Conservation (phyloP, 257 asterid genomes). For the Solanum chiquidenum region DNA sequence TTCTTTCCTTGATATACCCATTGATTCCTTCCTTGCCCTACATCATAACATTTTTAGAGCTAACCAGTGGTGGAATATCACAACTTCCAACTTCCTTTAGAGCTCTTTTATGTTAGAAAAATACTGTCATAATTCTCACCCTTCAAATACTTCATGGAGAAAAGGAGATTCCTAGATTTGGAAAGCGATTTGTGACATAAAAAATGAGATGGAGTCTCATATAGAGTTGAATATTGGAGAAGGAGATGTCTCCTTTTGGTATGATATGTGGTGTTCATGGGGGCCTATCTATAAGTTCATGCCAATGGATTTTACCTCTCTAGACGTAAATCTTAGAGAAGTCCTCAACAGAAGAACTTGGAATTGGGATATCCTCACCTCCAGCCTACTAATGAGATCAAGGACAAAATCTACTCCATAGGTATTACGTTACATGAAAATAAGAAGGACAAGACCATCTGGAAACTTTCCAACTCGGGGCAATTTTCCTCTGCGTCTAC, state of each 20-base stretch:
- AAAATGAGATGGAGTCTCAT: background rate
- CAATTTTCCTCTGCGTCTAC: background rate
- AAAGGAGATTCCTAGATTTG: background rate
- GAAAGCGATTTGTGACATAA: background rate
- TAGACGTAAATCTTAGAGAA: background rate
- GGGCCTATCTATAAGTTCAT: background rate
- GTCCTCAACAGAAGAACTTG: background rate
- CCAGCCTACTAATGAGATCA: background rate
- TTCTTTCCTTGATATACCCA: no score
- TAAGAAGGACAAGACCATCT: background rate
- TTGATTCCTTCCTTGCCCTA: no score
- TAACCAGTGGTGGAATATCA: background rate
- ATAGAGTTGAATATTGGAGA: background rate
- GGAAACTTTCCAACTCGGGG: background rate
- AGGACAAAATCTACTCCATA: background rate
- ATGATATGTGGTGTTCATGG: background rate
- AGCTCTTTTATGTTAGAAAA: background rate
- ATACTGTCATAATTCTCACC: background rate
- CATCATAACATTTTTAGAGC: background rate
- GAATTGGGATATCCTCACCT: background rate
- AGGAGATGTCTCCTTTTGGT: background rate
- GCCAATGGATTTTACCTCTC: rapidly evolving
- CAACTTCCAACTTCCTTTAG: background rate
- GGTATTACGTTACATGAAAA: background rate
- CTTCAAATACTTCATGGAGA: background rate